Conservation (phyloP, 805 yeast species). For the Aciculoconidium aculeatum region DNA sequence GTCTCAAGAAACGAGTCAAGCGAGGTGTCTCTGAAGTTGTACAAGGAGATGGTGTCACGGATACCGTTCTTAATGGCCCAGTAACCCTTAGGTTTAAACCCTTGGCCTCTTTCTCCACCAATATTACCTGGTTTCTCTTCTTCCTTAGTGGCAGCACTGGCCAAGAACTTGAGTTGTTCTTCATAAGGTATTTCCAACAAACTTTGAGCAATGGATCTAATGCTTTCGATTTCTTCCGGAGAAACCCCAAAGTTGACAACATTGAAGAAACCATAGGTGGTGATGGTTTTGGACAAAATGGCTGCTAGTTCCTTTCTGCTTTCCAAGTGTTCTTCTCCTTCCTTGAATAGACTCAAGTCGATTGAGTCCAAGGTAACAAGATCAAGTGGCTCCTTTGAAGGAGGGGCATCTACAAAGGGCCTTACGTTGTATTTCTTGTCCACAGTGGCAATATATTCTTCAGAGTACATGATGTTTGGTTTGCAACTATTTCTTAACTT, state of each 20-base stretch:
- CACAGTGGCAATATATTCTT: too few relatives aligned
- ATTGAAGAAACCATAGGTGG: conserved; percentile 9
- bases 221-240: conserved; percentile 13
- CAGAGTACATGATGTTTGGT: too few relatives aligned
- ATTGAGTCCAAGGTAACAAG: conserved; percentile 4
- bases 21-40: conserved; percentile 5
- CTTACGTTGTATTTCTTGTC: conserved; percentile 6
- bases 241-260: conserved; percentile 17
- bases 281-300: conserved; percentile 4
- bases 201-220: conserved; percentile 20
- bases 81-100: conserved; percentile 8
- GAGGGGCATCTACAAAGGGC: conserved; percentile 7
- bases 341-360: conserved; percentile 5
- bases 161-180: conserved; percentile 18
- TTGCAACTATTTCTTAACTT: too few relatives aligned
- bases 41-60: conserved; percentile 7
- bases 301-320: conserved; percentile 5
- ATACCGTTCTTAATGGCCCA: conserved; percentile 9
- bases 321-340: conserved; percentile 2
- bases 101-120: conserved; percentile 9
- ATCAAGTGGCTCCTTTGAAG: conserved; percentile 2
- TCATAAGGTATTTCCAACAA: conserved; percentile 22
- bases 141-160: conserved; percentile 26
- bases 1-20: conserved; percentile 5
- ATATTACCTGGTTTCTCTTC: conserved; percentile 12